A percentile compares a stretch with the other conserved stretches of the same genome.
These are phyloP conservation scores for Peronospora destructor DNA, from an alignment of 352 stramenopile genomes.

Conservation along the genomic window DNA sequence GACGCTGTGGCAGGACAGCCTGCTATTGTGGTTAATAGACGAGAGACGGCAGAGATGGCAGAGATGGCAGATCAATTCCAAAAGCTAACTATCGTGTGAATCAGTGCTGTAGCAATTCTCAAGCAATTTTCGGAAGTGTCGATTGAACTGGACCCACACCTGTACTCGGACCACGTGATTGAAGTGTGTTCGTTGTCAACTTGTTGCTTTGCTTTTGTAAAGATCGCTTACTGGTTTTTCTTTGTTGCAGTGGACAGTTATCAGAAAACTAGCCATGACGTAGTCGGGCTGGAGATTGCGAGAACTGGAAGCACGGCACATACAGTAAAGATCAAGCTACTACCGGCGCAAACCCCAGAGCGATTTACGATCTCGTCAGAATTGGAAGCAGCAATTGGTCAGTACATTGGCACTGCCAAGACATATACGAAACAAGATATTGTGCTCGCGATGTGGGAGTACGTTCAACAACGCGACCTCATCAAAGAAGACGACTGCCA, in stretches of 20 bases:
- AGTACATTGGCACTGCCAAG: constrained; percentile 38
- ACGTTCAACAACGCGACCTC: constrained; percentile 66
- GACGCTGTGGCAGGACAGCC: constrained; percentile 29
- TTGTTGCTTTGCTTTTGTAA: too few relatives aligned
- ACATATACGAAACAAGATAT: constrained; percentile 68
- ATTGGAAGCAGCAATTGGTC: constrained; percentile 32
- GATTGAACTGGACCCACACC: constrained; percentile 58
- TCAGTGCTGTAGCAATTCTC: too few relatives aligned
- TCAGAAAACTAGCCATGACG: too few relatives aligned
- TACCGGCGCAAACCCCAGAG: constrained; percentile 49
- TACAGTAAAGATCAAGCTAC: constrained; percentile 56
- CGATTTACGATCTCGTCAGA: constrained; percentile 50
- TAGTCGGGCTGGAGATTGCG: constrained; percentile 51
- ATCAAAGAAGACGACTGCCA: constrained; percentile 81
- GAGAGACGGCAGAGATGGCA: too few relatives aligned
- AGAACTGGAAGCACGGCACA: constrained; percentile 43
- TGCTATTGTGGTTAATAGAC: too few relatives aligned
- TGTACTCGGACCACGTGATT: constrained; percentile 64
- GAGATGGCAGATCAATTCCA: too few relatives aligned
- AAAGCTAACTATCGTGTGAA: too few relatives aligned
- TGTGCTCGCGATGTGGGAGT: constrained; percentile 68
- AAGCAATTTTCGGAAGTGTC: constrained; percentile 64
- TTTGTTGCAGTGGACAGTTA: too few relatives aligned
- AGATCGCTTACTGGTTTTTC: too few relatives aligned
- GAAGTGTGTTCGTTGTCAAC: constrained; percentile 35